Percentiles rank a stretch among this genome's conserved stretches.
These are phyloP conservation scores for Neonectria faginata DNA, from an alignment of 2,329 filamentous ascomycete genomes.

Conservation along the genomic window DNA sequence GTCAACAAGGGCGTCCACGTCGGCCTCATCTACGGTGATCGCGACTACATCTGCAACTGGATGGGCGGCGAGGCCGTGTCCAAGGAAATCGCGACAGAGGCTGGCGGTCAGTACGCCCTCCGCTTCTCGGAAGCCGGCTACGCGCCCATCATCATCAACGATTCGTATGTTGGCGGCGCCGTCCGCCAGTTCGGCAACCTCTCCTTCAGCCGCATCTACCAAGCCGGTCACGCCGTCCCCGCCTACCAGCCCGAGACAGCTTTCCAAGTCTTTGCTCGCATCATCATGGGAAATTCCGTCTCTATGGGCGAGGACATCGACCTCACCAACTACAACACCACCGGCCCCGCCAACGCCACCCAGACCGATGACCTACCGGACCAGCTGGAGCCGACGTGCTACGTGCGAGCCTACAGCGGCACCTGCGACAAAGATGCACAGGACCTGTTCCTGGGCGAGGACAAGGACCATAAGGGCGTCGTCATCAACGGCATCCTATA, in stretches of 20 bases:
- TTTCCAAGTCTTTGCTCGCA: slow-evolving; percentile 70
- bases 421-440: slow-evolving; percentile 66
- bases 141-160: slow-evolving; percentile 76
- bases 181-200: slow-evolving; percentile 83
- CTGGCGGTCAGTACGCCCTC: slow-evolving; percentile 59
- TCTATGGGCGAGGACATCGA: slow-evolving; percentile 66
- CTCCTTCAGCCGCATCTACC: slow-evolving; percentile 74
- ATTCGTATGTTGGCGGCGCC: slow-evolving; percentile 75
- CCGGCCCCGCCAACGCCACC: slow-evolving; percentile 68
- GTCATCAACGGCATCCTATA: slow-evolving; percentile 72
- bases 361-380: slow-evolving; percentile 64
- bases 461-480: slow-evolving; percentile 63
- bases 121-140: slow-evolving; percentile 77
- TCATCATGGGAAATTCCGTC: slow-evolving; percentile 66
- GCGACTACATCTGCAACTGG: slow-evolving; percentile 75
- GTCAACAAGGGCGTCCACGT: slow-evolving; percentile 74
- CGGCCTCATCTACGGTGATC: slow-evolving; percentile 76
- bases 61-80: slow-evolving; percentile 81
- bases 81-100: slow-evolving; percentile 66
- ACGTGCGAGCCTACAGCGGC: slow-evolving; percentile 61
- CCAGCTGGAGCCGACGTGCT: slow-evolving; percentile 68
- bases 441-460: slow-evolving; percentile 48
- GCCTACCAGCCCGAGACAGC: slow-evolving; percentile 71
- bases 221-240: slow-evolving; percentile 73
- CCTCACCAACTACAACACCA: slow-evolving; percentile 65